Percentiles rank a stretch among this genome's conserved stretches.
These are phyloP conservation scores for Aspergillus ustus DNA, from an alignment of 2,329 filamentous ascomycete species.

Conservation along the genomic window DNA sequence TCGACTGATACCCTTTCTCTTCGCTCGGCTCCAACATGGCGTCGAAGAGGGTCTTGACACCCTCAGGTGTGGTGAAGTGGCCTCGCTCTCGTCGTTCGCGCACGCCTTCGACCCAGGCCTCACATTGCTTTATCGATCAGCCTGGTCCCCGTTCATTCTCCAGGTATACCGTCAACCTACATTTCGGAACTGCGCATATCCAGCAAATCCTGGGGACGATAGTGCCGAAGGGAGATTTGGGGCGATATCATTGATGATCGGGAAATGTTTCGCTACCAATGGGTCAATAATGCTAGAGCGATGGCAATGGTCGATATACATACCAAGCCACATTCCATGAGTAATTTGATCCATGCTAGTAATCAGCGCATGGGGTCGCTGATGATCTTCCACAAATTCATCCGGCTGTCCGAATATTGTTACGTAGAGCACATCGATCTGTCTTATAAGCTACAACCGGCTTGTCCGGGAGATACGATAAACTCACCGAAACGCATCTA, in stretches of 20 bases:
- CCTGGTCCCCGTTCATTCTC: neutral
- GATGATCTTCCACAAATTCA: neutral
- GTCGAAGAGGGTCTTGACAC: constrained; percentile 2
- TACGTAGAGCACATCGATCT: neutral
- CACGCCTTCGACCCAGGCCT: neutral
- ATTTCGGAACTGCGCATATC: neutral
- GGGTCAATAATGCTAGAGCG: neutral
- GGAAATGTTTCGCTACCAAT: neutral
- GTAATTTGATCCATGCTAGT: constrained; percentile 7
- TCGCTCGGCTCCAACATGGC: constrained; percentile 2
- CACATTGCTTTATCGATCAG: neutral
- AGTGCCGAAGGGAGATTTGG: neutral
- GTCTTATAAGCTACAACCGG: neutral
- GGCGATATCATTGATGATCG: neutral
- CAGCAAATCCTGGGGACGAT: neutral
- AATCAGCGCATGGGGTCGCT: neutral
- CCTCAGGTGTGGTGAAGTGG: neutral
- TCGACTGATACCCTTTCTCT: neutral
- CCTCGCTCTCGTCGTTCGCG: neutral
- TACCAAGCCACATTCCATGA: constrained; percentile 4
- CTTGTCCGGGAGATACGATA: neutral
- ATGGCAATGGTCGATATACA: neutral
- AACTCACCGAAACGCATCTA: neutral
- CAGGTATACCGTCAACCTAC: neutral
- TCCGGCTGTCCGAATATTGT: neutral